A percentile compares a stretch with the other conserved stretches of the same genome.
These are phyloP conservation scores for Grammothele lineata DNA, from an alignment of 768 basidiomycete genomes.

Conservation along the genomic window DNA sequence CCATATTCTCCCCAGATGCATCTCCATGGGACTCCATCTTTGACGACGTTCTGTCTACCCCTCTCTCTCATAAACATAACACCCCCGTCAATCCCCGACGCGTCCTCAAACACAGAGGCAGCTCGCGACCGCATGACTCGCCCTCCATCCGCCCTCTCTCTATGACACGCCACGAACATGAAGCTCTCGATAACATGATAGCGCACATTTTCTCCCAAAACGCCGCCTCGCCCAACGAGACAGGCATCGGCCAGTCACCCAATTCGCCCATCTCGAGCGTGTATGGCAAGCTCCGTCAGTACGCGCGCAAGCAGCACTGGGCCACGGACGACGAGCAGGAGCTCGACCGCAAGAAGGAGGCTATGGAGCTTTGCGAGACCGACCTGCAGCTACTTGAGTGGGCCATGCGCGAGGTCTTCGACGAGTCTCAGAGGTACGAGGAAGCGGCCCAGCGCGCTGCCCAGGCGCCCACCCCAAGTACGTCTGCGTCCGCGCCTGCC, in stretches of 20 bases:
- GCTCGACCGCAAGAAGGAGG: slow-evolving; percentile 62
- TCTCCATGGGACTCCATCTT: slow-evolving; percentile 55
- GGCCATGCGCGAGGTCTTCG: slow-evolving; percentile 68
- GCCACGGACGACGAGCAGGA: slow-evolving; percentile 70
- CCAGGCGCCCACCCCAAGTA: slow-evolving; percentile 12
- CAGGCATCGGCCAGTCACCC: too few relatives aligned
- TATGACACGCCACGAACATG: too few relatives aligned
- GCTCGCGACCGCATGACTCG: too few relatives aligned
- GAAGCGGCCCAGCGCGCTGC: slow-evolving; percentile 40
- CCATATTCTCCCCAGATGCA: slow-evolving; percentile 25
- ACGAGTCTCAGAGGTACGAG: slow-evolving; percentile 47
- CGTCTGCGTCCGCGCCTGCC: not conserved
- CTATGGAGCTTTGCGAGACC: slow-evolving; percentile 63
- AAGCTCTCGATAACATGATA: too few relatives aligned
- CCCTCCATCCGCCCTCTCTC: too few relatives aligned
- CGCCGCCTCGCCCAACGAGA: too few relatives aligned
- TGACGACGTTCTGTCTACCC: slow-evolving; percentile 36
- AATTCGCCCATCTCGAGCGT: too few relatives aligned
- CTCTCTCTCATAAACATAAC: too few relatives aligned
- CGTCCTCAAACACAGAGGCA: too few relatives aligned
- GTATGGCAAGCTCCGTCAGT: slow-evolving; percentile 34
- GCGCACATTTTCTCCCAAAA: too few relatives aligned
- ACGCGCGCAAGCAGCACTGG: slow-evolving; percentile 57
- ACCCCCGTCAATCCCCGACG: too few relatives aligned
- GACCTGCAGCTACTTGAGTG: slow-evolving; percentile 73